Base-by-base conservation (phyloP, 306 rosid genomes). In the Lablab purpureus region DNA sequence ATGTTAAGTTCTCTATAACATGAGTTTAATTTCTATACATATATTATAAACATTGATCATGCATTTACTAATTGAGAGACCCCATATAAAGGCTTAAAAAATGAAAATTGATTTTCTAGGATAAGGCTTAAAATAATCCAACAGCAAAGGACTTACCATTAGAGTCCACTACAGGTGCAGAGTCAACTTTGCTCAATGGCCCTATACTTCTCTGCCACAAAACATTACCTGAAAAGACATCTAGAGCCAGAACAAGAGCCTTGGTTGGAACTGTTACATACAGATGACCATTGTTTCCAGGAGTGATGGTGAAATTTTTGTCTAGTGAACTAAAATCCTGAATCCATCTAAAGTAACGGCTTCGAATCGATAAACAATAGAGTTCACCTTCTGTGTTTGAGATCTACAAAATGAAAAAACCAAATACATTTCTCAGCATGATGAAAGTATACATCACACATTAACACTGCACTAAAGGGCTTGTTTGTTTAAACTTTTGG, bases 201-300 rank as follows among this genome's bases (percentile, higher is more conserved):
- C 98, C 98, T 51, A 91, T 83, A 76, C 65, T 86, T 43, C 86
- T 67, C 75, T 91, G 94, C 98, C 98, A 94, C 71, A 89, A 54
- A 78, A 91, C 59, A 79, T 78, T 89, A 19, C 97, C 98, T 12
- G 89, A 69, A 81, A 71, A 85, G 64, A 84, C 96, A 86, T 91
- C 92, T 15, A 94, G 81, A 5, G 98, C 93, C 70, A 94, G 54
- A 47, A 94, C 69, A 66, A 90, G 88, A 81, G 89, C 63, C 87
- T 76, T 94, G 5, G 45, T 73, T 28, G 89, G 89, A 67, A 91
- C 72, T 21, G 91, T 89, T 59, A 91, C 85, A 84, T 90, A 94
- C 55, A 94, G 12, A 55, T 69, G 92, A 58, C 98, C 97, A 73
- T 91, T 94, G 87, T 89, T 91, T 83, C 96, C 97, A 0, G 97